These are phyloP conservation scores for Trypanosoma platydactyli DNA, from an alignment of 208 protist genomes.

Conservation along the genomic window DNA sequence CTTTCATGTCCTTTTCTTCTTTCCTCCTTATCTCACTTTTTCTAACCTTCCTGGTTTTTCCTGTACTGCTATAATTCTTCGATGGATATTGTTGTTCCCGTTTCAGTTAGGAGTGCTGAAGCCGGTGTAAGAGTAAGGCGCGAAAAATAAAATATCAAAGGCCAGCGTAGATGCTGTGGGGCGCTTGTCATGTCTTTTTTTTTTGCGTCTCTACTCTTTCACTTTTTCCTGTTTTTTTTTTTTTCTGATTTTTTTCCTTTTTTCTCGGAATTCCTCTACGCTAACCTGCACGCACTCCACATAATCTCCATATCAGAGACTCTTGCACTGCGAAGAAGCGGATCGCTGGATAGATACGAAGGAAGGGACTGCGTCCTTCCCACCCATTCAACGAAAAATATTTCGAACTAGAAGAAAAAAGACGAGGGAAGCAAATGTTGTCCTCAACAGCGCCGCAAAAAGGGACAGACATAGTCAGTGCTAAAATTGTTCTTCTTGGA, in stretches of 20 bases:
- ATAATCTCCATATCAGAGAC: too few species aligned
- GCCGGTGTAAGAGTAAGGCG: too few species aligned
- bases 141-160: too few species aligned
- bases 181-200: conserved; percentile 3
- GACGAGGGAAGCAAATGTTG: conserved; percentile 7
- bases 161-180: too few species aligned
- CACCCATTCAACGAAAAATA: not conserved
- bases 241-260: conserved; percentile 23
- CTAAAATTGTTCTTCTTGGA: conserved; percentile 90
- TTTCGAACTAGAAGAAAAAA: conserved; percentile 17
- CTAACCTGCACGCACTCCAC: not conserved
- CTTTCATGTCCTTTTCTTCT: too few species aligned
- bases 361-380: not conserved
- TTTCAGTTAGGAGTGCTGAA: too few species aligned
- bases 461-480: conserved; percentile 37
- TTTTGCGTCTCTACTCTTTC: conserved; percentile 10
- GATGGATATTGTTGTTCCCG: too few species aligned
- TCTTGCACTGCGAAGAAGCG: not conserved
- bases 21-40: too few species aligned
- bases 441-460: not conserved
- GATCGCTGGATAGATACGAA: not conserved
- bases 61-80: too few species aligned
- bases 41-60: too few species aligned
- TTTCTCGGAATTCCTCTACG: conserved; percentile 4
- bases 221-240: conserved; percentile 22